Evolutionary conservation across 345 rosid genomes (phyloP), one percentile per base, ranked within the genome.

Genomic region (Citrus australasica): DNA sequence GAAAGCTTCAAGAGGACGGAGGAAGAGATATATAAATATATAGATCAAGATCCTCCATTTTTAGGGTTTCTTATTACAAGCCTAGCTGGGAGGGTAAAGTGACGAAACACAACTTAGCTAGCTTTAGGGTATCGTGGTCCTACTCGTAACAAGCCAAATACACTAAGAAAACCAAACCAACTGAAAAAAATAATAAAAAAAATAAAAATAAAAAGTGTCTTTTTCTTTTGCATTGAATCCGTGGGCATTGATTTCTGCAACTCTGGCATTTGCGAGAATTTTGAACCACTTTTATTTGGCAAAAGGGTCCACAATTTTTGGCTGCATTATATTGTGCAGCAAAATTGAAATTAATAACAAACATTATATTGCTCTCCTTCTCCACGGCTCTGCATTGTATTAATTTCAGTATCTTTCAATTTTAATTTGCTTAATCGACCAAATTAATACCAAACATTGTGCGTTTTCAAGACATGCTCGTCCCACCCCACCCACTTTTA

Each of bases 191-290:
- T 0, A 7, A 25, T 0, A 25, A 25, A 0, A 25, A 25, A 0
- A 37, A 63, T 3, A 65, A 58, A 28, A 24, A 59, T 40, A 24
- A 62, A 16, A 37, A 28, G 13, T 60, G 60, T 40, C 76, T 74
- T 79, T 81, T 74, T 35, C 64, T 25, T 13, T 53, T 75, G 78
- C 82, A 78, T 78, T 83, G 70, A 85, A 73, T 83, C 79, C 30
- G 79, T 59, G 78, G 80, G 83, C 78, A 16, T 48, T 80, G 58
- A 28, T 11, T 59, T 59, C 75, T 71, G 55, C 38, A 30, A 30
- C 78, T 46, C 38, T 63, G 59, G 21, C 56, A 46, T 32, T 30
- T n/a, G 13, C 68, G 0, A 63, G 42, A 42, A 24, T 73, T 38
- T 55, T 37, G 68, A 38, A 25, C n/a, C 74, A 71, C 62, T 46